Base-by-base conservation (phyloP, 805 yeast genomes). In the Candida koratica region DNA sequence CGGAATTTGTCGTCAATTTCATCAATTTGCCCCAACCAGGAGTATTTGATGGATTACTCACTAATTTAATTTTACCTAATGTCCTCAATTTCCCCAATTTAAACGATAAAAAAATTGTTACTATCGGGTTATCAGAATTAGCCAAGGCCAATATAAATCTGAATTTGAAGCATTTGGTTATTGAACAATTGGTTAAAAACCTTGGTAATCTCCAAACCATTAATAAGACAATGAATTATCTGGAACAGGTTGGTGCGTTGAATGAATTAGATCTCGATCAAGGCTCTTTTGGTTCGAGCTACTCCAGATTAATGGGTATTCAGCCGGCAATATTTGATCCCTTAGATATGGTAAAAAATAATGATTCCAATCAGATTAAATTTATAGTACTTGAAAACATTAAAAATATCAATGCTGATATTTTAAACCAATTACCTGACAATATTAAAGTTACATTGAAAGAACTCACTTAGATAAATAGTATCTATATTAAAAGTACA, bases 271-370 rank as follows among this genome's bases (percentile, higher is more conserved):
- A 83, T 35, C 52, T 72, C 17, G 95, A 88, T 43, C 72, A 81
- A 33, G 55, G 70, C 2, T 69, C 93, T 2, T 93, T 89, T 60
- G 97, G 97, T 2, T 81, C 96, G 0, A 77, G 81, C 35, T 93
- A 77, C 58, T 84, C 94, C 35, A 79, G 75, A 51, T 67, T 93
- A 41, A 77, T 73, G 1, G 73, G 84, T 2, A 79, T 88, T 32
- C 69, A 75, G 22, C 60, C 60, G 11, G 76, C 70, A 44, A 71
- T 81, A 3, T 68, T 75, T 45, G 97, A 93, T 59, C 96, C 97
- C 1, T 55, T 78, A 19, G 73, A 78, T 1, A 65, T 67, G 16
- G 59, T 86, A 9, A 54, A 51, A 36, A 64, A 61, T 42, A 55
- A 60, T 25, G 67, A 65, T 32, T 46, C 45, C 25, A 49, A 43